Evolutionary conservation across 768 basidiomycete genomes (phyloP).

Genomic region (Lentinula raphanica): DNA sequence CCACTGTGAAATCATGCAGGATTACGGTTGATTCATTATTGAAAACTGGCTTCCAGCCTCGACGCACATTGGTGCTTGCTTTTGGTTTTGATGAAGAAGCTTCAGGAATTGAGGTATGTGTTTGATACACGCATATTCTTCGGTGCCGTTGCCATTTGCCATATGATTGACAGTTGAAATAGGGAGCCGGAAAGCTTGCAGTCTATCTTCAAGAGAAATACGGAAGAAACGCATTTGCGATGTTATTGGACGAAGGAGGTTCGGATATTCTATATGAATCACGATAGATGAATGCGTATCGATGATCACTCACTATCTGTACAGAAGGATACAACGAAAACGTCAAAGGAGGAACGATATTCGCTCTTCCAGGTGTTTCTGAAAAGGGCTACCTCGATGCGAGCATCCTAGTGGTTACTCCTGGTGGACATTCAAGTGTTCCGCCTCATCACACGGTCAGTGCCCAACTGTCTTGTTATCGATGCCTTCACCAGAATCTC

Average conservation of each 20-base stretch:
- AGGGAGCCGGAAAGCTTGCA: constrained; percentile 37
- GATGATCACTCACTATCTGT: background rate
- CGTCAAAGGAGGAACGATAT: constrained; percentile 25
- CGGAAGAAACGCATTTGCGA: constrained; percentile 49
- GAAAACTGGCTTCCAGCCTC: constrained; percentile 13
- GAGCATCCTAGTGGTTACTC: constrained; percentile 38
- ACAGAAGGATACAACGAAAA: constrained; percentile 12
- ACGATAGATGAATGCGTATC: background rate
- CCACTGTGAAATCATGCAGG: background rate
- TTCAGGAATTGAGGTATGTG: constrained; percentile 18
- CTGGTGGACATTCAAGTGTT: constrained; percentile 62
- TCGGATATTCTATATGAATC: background rate
- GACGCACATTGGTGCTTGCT: constrained; percentile 16
- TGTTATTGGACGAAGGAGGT: constrained; percentile 63
- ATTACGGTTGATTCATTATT: constrained; percentile 10
- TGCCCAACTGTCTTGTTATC: background rate
- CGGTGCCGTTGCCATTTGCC: background rate
- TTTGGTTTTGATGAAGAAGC: constrained; percentile 54
- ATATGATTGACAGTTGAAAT: no score
- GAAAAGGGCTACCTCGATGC: constrained; percentile 50
- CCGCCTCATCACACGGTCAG: constrained; percentile 59
- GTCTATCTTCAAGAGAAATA: constrained; percentile 39
- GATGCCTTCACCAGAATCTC: background rate
- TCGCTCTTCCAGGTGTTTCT: constrained; percentile 38
- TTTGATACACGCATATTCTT: constrained; percentile 12